Conservation (phyloP, 805 yeast genomes). For the Starmerella riodocensis region DNA sequence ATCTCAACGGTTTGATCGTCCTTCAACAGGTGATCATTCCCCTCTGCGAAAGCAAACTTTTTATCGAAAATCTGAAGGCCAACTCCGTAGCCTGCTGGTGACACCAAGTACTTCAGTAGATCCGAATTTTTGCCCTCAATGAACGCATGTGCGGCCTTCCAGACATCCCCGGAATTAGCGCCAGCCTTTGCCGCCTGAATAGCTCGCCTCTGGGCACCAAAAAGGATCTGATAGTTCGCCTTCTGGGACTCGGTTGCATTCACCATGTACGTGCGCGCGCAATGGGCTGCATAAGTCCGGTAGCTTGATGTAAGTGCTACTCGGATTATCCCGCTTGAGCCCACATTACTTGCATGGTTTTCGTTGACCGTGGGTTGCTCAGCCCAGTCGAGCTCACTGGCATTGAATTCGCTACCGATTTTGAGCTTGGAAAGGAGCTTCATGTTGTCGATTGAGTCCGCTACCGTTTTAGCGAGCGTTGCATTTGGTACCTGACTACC, state of each 20-base stretch:
- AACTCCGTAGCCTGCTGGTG: conserved; percentile 72
- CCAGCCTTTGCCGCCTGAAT: conserved; percentile 54
- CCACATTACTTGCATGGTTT: conserved; percentile 37
- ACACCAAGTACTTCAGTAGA: conserved; percentile 36
- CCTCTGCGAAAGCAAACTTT: conserved; percentile 54
- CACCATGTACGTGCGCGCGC: conserved; percentile 77
- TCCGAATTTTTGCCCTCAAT: conserved; percentile 54
- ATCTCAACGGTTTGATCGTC: conserved; percentile 66
- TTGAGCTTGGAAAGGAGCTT: conserved; percentile 51
- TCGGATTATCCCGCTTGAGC: conserved; percentile 65
- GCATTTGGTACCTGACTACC: conserved; percentile 63
- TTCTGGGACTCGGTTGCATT: conserved; percentile 77
- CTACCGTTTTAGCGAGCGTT: conserved; percentile 61
- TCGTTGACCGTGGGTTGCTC: conserved; percentile 85
- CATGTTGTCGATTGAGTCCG: conserved; percentile 67
- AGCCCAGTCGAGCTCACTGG: conserved; percentile 78
- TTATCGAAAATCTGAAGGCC: conserved; percentile 86
- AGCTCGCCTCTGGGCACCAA: conserved; percentile 57
- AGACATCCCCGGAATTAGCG: conserved; percentile 49
- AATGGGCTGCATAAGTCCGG: conserved; percentile 75
- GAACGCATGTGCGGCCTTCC: conserved; percentile 46
- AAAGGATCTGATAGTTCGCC: conserved; percentile 60
- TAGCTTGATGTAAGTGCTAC: conserved; percentile 78
- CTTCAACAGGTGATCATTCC: conserved; percentile 51
- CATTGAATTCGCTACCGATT: conserved; percentile 56